Evolutionary conservation across 2,329 filamentous ascomycete species (phyloP).

Genomic region (Hypoxylon sp.): DNA sequence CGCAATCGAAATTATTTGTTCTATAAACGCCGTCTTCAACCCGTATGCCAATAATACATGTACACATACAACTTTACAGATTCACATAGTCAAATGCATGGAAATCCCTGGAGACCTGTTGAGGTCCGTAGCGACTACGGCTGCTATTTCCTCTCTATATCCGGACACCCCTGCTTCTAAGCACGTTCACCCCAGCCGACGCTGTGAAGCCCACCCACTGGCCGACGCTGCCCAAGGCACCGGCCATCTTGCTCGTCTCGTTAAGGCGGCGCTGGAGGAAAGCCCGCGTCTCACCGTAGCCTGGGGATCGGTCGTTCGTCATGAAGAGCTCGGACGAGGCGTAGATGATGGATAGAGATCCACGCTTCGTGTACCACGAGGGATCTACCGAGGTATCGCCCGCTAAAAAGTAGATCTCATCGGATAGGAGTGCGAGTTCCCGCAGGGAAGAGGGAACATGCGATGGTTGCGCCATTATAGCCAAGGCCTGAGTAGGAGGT

Average conservation of each 20-base stretch:
- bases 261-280: constrained; percentile 84
- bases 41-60: constrained; percentile 7
- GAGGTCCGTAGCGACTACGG: not conserved
- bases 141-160: constrained; percentile 66
- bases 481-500: constrained; percentile 75
- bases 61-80: constrained; percentile 7
- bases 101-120: not conserved
- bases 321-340: constrained; percentile 91
- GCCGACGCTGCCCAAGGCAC: constrained; percentile 73
- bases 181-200: constrained; percentile 81
- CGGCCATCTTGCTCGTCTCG: constrained; percentile 76
- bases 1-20: constrained; percentile 1
- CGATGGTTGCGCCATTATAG: constrained; percentile 87
- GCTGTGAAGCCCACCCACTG: constrained; percentile 89
- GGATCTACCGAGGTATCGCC: constrained; percentile 86
- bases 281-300: constrained; percentile 81
- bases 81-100: constrained; percentile 1
- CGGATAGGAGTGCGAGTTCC: constrained; percentile 86
- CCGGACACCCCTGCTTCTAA: constrained; percentile 89
- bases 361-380: constrained; percentile 84
- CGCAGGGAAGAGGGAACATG: constrained; percentile 81
- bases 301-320: constrained; percentile 85
- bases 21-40: constrained; percentile 1
- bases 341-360: constrained; percentile 69
- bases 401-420: constrained; percentile 92